Evolutionary conservation across 768 basidiomycete genomes (phyloP).

Genomic region (Hypholoma fasciculare): DNA sequence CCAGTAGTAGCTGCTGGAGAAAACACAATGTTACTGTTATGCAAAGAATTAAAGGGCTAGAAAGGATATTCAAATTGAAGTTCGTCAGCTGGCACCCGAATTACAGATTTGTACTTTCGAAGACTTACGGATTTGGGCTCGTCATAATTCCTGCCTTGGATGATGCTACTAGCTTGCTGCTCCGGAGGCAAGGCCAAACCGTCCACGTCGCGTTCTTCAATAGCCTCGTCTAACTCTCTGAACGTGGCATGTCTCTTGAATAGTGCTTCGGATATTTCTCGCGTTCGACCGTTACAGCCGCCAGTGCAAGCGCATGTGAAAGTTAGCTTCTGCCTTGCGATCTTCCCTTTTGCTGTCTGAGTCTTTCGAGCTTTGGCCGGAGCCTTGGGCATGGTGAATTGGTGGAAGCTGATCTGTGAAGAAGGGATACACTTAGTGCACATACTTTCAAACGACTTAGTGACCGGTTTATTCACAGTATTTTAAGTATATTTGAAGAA

Average conservation of each 20-base stretch:
- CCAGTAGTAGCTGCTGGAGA: too few species aligned
- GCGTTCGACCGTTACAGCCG: constrained; percentile 9
- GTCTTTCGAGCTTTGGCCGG: neutral
- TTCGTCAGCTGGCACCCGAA: too few species aligned
- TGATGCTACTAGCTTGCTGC: too few species aligned
- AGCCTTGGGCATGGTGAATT: constrained; percentile 9
- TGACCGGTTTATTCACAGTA: neutral
- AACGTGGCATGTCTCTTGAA: constrained; percentile 1
- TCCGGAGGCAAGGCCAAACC: too few species aligned
- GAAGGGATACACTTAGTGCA: neutral
- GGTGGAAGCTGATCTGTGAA: neutral
- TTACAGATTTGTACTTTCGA: too few species aligned
- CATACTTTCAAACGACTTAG: neutral
- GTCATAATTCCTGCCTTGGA: too few species aligned
- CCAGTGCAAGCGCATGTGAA: constrained; percentile 10
- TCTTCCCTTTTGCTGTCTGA: neutral
- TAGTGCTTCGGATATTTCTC: constrained; percentile 8
- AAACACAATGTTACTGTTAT: too few species aligned
- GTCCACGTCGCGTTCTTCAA: too few species aligned
- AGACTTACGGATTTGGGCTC: too few species aligned
- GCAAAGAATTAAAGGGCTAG: too few species aligned
- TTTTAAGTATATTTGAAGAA: constrained; percentile 6
- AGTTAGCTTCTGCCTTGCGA: constrained; percentile 3
- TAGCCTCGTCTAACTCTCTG: neutral
- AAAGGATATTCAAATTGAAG: too few species aligned